A percentile compares a stretch with the other conserved stretches of the same genome.
phyloP scores from a whole-genome alignment of 345 rosid species.

The Alliaria petiolata region DNA sequence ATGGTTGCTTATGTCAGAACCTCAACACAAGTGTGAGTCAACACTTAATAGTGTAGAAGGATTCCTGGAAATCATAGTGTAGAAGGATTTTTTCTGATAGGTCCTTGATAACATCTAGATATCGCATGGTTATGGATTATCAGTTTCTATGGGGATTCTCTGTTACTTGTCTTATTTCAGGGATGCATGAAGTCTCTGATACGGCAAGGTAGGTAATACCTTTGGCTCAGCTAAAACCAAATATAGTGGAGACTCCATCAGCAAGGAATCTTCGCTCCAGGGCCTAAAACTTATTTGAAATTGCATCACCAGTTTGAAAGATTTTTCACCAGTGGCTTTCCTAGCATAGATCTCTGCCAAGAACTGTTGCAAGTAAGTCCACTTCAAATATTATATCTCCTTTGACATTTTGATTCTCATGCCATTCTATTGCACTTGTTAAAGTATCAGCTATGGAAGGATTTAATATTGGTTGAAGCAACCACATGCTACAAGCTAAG shows the following conservation, averaged over 20 bases:
- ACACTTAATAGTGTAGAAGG: constrained; percentile 32
- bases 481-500: too few relatives aligned
- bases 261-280: constrained; percentile 43
- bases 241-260: constrained; percentile 40
- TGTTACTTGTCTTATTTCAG: constrained; percentile 65
- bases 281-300: constrained; percentile 66
- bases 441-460: too few relatives aligned
- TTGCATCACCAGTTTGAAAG: constrained; percentile 70
- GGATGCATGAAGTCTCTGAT: constrained; percentile 43
- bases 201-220: constrained; percentile 43
- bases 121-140: constrained; percentile 92
- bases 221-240: constrained; percentile 44
- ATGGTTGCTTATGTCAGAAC: constrained; percentile 62
- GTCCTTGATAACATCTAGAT: constrained; percentile 68
- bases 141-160: constrained; percentile 85
- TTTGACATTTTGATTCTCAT: not conserved
- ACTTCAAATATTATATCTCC: constrained; percentile 9
- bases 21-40: constrained; percentile 63
- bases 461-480: too few relatives aligned
- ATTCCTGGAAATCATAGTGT: too few relatives aligned
- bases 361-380: constrained; percentile 71
- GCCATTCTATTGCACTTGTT: not conserved
- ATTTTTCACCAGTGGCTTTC: constrained; percentile 59
- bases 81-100: constrained; percentile 37
- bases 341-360: constrained; percentile 61